Evolutionary conservation across 495 filamentous ascomycete species (phyloP), one percentile per base, ranked within the genome.

Genomic region (Xylaria venustula): DNA sequence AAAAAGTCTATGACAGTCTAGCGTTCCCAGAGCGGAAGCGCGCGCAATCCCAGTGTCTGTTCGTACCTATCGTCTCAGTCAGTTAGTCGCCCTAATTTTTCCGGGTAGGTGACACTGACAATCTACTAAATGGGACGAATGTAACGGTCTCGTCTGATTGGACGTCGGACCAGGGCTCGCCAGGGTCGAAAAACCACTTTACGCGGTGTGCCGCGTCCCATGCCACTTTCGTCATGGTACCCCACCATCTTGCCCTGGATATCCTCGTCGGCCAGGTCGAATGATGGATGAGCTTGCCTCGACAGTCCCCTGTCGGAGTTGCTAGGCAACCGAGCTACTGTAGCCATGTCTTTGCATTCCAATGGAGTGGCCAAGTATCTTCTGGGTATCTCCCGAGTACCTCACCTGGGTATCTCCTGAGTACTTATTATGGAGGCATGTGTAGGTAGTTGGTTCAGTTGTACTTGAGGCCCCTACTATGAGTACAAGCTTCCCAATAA

Each of bases 131-230:
- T 44, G 47, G 22, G 25, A 40, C 40, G 15, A 32, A 58, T 59
- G 47, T 59, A 59, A 59, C 56, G 23, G 56, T 19, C 14, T 53
- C 19, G 25, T 12, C 58, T 40, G 46, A 60, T 60, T 60, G 58
- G 48, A 47, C 40, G 60, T 25, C 53, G 40, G 28, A 60, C 15
- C 64, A 67, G 58, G 30, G 30, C n/a, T n/a, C n/a, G n/a, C n/a
- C n/a, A n/a, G 69, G 69, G 47, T 61, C 30, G 34, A 47, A 44
- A 71, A 69, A 71, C 69, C 69, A 71, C 69, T 71, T 71, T 71
- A 71, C 69, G 69, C 69, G 69, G 64, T 65, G 54, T 60, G 55
- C 40, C 69, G 69, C 67, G 69, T 71, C 60, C 62, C 61, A 68
- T 66, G 57, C 68, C 68, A 66, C 68, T 68, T 64, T 66, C 54